These are phyloP conservation scores for Puccinia horiana DNA, from an alignment of 1,284 basidiomycete species.

Conservation along the genomic window DNA sequence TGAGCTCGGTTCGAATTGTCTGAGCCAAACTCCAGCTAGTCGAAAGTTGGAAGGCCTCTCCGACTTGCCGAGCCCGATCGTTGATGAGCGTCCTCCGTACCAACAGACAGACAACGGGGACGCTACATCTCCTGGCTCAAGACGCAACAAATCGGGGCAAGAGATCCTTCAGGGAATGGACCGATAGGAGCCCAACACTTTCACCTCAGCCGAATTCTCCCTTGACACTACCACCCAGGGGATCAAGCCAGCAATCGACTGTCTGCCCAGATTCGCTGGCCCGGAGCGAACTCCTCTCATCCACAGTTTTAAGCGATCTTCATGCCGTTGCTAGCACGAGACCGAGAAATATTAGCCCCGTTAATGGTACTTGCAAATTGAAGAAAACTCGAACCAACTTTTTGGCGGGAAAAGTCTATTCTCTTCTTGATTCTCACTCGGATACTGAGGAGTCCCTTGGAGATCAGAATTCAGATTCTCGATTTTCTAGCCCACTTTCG, in stretches of 20 bases:
- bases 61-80: not conserved
- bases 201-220: not conserved
- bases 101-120: too few relatives aligned
- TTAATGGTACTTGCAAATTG: not conserved
- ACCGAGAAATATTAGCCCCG: not conserved
- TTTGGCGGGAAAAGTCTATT: not conserved
- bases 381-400: not conserved
- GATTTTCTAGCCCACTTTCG: not conserved
- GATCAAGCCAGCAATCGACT: not conserved
- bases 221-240: not conserved
- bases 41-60: not conserved
- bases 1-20: not conserved
- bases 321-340: not conserved
- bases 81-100: not conserved
- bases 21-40: not conserved
- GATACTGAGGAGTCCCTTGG: not conserved
- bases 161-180: constrained; percentile 19
- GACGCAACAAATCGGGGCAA: not conserved
- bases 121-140: not conserved
- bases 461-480: not conserved
- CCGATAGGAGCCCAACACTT: not conserved
- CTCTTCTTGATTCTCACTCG: not conserved
- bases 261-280: not conserved
- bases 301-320: not conserved
- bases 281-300: not conserved